Percentiles rank a stretch among this genome's conserved stretches.
phyloP scores from a whole-genome alignment of 345 rosid genomes.

The Salix brachista region DNA sequence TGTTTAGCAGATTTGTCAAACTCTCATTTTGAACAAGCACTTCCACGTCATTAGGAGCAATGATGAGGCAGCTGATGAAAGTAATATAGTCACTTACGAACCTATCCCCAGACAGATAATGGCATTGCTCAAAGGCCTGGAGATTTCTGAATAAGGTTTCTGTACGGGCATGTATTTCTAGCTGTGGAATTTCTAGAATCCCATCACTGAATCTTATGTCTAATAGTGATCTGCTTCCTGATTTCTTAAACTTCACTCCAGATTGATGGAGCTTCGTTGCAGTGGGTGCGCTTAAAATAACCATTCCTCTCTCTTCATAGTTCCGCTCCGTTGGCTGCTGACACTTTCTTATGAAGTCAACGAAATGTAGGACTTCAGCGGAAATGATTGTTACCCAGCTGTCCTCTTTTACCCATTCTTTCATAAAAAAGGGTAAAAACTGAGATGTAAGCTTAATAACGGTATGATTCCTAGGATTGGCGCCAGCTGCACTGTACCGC shows the following conservation, averaged over 20 bases:
- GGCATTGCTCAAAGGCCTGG: conserved; percentile 16
- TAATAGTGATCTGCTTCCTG: neutral
- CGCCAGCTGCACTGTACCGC: accelerated
- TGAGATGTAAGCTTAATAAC: too few species aligned
- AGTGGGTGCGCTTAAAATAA: neutral
- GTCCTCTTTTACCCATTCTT: neutral
- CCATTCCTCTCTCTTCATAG: too few species aligned
- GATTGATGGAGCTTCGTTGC: conserved; percentile 8
- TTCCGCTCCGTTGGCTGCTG: too few species aligned
- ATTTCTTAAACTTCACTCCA: conserved; percentile 1
- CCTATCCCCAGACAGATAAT: accelerated
- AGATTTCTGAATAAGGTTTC: conserved; percentile 8
- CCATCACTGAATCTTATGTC: conserved; percentile 17
- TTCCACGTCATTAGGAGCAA: neutral
- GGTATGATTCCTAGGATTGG: accelerated
- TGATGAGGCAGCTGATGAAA: neutral
- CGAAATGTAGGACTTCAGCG: neutral
- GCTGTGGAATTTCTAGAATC: conserved; percentile 9
- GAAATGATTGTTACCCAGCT: neutral
- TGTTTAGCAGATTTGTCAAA: neutral
- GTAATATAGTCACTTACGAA: neutral
- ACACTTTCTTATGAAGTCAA: neutral
- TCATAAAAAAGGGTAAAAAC: too few species aligned
- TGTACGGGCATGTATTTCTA: neutral
- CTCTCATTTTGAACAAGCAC: neutral